Conservation (phyloP, 768 basidiomycete genomes). For the Boletus rubescentipes region DNA sequence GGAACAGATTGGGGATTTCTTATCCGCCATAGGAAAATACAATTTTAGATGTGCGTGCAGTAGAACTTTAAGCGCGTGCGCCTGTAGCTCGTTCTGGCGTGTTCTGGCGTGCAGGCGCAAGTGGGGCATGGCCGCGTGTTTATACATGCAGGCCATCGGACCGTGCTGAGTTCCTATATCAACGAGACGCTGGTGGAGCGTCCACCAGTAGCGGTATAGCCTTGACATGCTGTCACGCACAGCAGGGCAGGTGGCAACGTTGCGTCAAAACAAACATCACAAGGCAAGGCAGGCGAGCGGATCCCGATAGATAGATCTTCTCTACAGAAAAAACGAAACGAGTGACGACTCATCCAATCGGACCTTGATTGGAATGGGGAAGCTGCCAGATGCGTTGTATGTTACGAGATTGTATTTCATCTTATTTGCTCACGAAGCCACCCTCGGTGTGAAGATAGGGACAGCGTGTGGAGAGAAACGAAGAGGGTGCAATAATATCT, state of each 20-base stretch:
- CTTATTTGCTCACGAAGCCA: neutral
- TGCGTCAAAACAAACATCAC: neutral
- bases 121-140: constrained; percentile 5
- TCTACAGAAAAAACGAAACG: constrained; percentile 7
- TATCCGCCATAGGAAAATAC: neutral
- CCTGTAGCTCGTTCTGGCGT: neutral
- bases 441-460: neutral
- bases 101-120: constrained; percentile 6
- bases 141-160: constrained; percentile 1
- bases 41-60: constrained; percentile 8
- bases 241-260: constrained; percentile 25
- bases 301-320: constrained; percentile 17
- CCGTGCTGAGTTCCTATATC: constrained; percentile 16
- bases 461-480: neutral
- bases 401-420: too few relatives aligned
- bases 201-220: constrained; percentile 21
- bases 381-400: neutral
- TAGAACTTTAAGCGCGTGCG: neutral
- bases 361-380: neutral
- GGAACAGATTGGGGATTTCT: neutral
- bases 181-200: constrained; percentile 9
- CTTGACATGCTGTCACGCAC: constrained; percentile 24
- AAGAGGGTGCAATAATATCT: too few relatives aligned
- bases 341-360: neutral
- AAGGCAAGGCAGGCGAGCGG: constrained; percentile 1